phyloP scores from a whole-genome alignment of 2,329 filamentous ascomycete species.

The Exophiala sp. region DNA sequence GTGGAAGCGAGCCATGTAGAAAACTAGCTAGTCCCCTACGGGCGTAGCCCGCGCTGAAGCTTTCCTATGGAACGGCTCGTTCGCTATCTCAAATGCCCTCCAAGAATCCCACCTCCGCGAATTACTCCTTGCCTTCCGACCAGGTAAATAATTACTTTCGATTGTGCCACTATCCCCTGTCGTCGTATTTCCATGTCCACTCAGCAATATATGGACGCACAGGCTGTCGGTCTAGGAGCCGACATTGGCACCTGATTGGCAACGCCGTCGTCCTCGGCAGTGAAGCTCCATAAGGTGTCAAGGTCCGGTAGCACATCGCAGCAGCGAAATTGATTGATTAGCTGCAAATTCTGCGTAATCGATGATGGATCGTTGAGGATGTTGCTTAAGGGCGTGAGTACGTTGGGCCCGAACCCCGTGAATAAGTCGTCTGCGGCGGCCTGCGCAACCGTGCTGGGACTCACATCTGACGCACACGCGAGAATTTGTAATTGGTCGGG shows the following conservation, averaged over 20 bases:
- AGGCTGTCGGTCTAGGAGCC: conserved; percentile 7
- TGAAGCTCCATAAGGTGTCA: conserved; percentile 7
- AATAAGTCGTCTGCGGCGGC: conserved; percentile 9
- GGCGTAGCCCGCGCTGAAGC: no score
- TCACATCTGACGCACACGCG: conserved; percentile 7
- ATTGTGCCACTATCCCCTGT: no score
- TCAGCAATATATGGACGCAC: conserved; percentile 10
- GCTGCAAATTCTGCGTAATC: conserved; percentile 1
- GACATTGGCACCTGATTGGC: conserved; percentile 3
- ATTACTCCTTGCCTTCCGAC: no score
- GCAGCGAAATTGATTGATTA: conserved; percentile 17
- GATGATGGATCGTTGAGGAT: conserved; percentile 4
- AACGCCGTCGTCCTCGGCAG: conserved; percentile 12
- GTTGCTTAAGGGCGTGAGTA: conserved; percentile 8
- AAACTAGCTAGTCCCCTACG: no score
- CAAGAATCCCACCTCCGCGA: no score
- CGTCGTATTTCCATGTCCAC: no score
- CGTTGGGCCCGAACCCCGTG: conserved; percentile 7
- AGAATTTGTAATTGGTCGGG: conserved; percentile 9
- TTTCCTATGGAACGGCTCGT: no score
- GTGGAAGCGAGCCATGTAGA: no score
- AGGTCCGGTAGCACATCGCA: conserved; percentile 13
- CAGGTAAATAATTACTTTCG: no score
- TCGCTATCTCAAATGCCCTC: no score
- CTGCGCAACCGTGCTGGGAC: conserved; percentile 5